Base-by-base conservation (phyloP, 2,329 filamentous ascomycete species). In the Cercospora janseana region DNA sequence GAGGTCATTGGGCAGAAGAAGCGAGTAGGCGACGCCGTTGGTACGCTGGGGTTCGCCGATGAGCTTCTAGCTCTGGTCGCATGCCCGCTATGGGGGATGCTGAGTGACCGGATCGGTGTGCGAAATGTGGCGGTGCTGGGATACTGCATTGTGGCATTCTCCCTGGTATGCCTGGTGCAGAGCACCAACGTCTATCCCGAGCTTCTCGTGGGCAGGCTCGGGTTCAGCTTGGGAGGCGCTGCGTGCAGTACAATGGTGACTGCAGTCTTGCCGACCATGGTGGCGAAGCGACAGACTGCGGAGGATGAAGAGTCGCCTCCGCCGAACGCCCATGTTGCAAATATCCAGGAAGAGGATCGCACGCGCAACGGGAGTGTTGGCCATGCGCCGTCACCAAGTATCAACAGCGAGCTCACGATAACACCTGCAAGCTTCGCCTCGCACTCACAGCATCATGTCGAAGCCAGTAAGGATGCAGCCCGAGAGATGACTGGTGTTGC, bases 231-330 rank as follows among this genome's bases (percentile, higher is more conserved):
- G 13, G 93, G 93, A 18, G 93, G 88, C 15, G 90, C 91, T n/a
- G 93, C 92, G 16, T 77, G 74, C 27, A 70, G 90, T 10, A 97
- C 93, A 1, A 98, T 98, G 93, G 93, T 98, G 15, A 97, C 93
- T 6, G 93, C 93, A 3, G 89, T 95, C 37, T 76, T 98, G 18
- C 93, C 93, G 1, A 84, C 78, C 21, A 82, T 86, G 70, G 80
- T 80, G 8, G 63, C 62, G 10, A 54, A 60, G 23, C 56, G 51
- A 23, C 42, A 53, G 7, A 55, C 58, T 24, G 40, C 50, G 13
- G 49, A 46, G 23, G 49, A 49, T 24, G 50, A 60, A 32, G 61
- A 62, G 46, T 42, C 57, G 16, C 52, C 40, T 7, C 16, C 29
- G 4, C 47, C 56, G 15, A 58, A 55, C 46, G 57, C 54, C 31